A percentile compares a stretch with the other conserved stretches of the same genome.
Conservation (phyloP, 1,139 yeast genomes). For the Yamadazyma epiphylla region DNA sequence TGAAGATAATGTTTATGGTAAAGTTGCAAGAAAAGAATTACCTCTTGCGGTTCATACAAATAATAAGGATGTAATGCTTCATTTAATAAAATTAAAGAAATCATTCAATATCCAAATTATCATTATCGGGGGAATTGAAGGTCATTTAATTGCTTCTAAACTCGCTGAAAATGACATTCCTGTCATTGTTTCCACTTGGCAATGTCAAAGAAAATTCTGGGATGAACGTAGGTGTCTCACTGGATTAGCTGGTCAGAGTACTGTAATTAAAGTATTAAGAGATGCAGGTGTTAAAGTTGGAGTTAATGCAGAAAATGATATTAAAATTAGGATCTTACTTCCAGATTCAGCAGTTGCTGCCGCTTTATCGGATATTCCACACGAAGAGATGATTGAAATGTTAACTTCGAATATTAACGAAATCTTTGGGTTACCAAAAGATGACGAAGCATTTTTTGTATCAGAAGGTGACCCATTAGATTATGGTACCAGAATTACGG, state of each 20-base stretch:
- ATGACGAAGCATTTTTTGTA: conserved; percentile 1
- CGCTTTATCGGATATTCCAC: conserved; percentile 1
- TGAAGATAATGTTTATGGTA: conserved; percentile 3
- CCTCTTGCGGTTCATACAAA: conserved; percentile 4
- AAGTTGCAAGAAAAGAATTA: conserved; percentile 2
- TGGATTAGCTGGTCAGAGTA: conserved; percentile 2
- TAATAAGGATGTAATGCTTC: conserved; percentile 5
- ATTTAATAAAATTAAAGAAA: conserved; percentile 3
- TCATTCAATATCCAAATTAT: conserved; percentile 1
- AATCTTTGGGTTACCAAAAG: conserved; percentile 1
- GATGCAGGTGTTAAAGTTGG: conserved; percentile 4
- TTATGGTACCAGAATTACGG: conserved; percentile 3
- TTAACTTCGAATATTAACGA: conserved; percentile 1
- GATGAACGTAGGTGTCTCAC: conserved; percentile 5
- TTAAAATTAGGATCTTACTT: conserved; percentile 3
- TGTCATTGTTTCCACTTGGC: conserved; percentile 4
- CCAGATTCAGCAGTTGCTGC: conserved; percentile 4
- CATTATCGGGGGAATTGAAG: conserved; percentile 4
- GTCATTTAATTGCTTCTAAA: conserved; percentile 2
- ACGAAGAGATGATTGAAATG: neutral
- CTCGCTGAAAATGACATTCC: conserved; percentile 3
- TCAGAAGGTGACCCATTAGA: conserved; percentile 4
- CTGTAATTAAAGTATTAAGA: conserved; percentile 2
- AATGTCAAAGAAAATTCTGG: conserved; percentile 6
- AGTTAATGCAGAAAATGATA: conserved; percentile 3